Base-by-base conservation (phyloP, 805 yeast genomes). In the Blastobotrys americana region DNA sequence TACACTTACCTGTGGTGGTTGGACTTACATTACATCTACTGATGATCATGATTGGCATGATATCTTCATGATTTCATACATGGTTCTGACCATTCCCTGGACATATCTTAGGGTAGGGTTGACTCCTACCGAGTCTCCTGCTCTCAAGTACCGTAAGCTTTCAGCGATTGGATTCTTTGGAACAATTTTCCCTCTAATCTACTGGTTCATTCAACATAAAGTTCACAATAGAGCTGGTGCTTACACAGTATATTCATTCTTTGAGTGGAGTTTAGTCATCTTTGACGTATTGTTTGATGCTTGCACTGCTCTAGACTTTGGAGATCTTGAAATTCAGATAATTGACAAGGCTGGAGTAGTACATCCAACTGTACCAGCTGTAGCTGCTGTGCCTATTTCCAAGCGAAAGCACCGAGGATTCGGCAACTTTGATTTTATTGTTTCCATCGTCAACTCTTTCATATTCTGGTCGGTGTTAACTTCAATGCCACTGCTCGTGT, bases 21-120 rank as follows among this genome's bases (percentile, higher is more conserved):
- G 97, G 97, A 95, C 94, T 5, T 93, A 93, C 60, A 84, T 93
- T 51, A 93, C 98, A 1, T 84, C 96, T 4, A 87, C 97, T 1
- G 98, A 93, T 63, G 96, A 93, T 61, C 97, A 90, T 56, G 96
- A 90, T 64, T 80, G 82, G 69, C 98, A 93, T 62, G 97, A 93
- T 59, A 78, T 93, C 36, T 90, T 90, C 61, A 93, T 93, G 98
- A 87, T 93, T 49, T 62, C 82, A 21, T 93, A 93, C 65, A 83
- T 93, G 47, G 75, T 88, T 1, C 71, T 90, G 49, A 89, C 97
- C 1, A 70, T 90, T 33, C 98, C 98, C 1, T 93, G 97, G 96
- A 83, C 86, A 41, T 63, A 80, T 18, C 65, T 78, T 39, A 76
- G 83, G 28, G 77, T 82, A 18, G 56, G 64, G 37, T 60, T 76